Percentiles rank a stretch among this genome's conserved stretches.
Conservation (phyloP, 2,329 filamentous ascomycete genomes). For the Sclerotiophoma versabilis region DNA sequence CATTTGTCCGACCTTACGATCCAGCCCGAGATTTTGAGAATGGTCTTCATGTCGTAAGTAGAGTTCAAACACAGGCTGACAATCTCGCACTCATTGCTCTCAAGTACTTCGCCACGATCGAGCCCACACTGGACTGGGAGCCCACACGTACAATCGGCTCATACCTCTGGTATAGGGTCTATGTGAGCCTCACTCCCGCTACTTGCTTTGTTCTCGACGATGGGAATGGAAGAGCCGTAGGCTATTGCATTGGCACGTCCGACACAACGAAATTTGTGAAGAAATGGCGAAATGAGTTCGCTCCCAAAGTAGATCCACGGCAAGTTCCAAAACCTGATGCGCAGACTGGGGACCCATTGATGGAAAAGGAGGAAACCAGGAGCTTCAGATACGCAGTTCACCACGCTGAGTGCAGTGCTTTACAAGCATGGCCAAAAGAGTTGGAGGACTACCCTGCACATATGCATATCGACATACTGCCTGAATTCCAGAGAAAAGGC, state of each 20-base stretch:
- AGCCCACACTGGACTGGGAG: slow-evolving; percentile 30
- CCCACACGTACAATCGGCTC: slow-evolving; percentile 41
- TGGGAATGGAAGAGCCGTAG: slow-evolving; percentile 41
- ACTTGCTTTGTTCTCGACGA: slow-evolving; percentile 49
- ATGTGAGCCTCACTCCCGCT: slow-evolving; percentile 36
- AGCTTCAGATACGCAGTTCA: slow-evolving; percentile 28
- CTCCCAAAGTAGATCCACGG: slow-evolving; percentile 30
- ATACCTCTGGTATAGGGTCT: slow-evolving; percentile 45
- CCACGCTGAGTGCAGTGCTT: slow-evolving; percentile 33
- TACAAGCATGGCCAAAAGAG: slow-evolving; percentile 25
- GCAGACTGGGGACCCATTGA: slow-evolving; percentile 12
- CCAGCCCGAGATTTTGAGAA: slow-evolving; percentile 22
- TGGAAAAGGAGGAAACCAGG: slow-evolving; percentile 30
- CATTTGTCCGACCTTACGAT: slow-evolving; percentile 30
- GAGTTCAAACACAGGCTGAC: background rate
- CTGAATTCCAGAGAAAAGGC: slow-evolving; percentile 42
- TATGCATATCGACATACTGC: slow-evolving; percentile 49
- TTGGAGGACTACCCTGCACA: slow-evolving; percentile 45
- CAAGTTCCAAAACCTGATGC: slow-evolving; percentile 24
- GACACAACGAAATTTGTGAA: slow-evolving; percentile 36
- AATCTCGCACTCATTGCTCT: background rate
- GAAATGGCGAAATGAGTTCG: slow-evolving; percentile 38
- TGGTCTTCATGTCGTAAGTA: slow-evolving; percentile 28
- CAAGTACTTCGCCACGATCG: slow-evolving; percentile 38
- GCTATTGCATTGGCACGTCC: slow-evolving; percentile 49